A percentile compares a stretch with the other conserved stretches of the same genome.
Evolutionary conservation across 1,284 basidiomycete species (phyloP).

Genomic region (Papiliotrema nemorosa): DNA sequence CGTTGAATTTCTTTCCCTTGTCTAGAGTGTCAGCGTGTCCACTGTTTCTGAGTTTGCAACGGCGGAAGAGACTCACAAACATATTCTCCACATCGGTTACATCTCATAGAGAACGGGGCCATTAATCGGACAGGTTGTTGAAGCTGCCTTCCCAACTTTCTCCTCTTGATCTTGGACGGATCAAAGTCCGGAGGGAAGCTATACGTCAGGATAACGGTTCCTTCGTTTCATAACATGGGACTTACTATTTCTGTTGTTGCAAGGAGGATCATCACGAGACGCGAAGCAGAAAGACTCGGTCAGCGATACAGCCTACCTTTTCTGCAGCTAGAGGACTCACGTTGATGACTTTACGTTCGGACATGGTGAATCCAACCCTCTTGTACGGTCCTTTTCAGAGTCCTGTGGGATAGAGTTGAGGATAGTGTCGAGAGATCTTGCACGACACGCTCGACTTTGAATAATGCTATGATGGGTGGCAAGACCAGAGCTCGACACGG

Average conservation of each 20-base stretch:
- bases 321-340: slow-evolving; percentile 27
- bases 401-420: no score
- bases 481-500: no score
- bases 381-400: no score
- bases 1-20: slow-evolving; percentile 98
- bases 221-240: neutral
- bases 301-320: no score
- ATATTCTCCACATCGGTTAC: slow-evolving; percentile 94
- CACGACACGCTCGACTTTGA: no score
- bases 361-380: slow-evolving; percentile 57
- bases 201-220: neutral
- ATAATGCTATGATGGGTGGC: no score
- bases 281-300: neutral
- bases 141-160: slow-evolving; percentile 79
- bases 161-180: slow-evolving; percentile 88
- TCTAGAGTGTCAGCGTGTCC: slow-evolving; percentile 33
- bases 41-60: neutral
- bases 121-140: slow-evolving; percentile 97
- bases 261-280: neutral
- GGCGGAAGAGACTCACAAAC: slow-evolving; percentile 60
- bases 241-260: slow-evolving; percentile 22
- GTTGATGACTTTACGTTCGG: slow-evolving; percentile 84
- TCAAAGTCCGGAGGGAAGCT: slow-evolving; percentile 77
- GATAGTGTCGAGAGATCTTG: no score
- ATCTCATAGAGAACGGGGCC: slow-evolving; percentile 98